Percentiles rank a stretch among this genome's conserved stretches.
These are phyloP conservation scores for Aspergillus taichungensis DNA, from an alignment of 495 filamentous ascomycete species.

Conservation along the genomic window DNA sequence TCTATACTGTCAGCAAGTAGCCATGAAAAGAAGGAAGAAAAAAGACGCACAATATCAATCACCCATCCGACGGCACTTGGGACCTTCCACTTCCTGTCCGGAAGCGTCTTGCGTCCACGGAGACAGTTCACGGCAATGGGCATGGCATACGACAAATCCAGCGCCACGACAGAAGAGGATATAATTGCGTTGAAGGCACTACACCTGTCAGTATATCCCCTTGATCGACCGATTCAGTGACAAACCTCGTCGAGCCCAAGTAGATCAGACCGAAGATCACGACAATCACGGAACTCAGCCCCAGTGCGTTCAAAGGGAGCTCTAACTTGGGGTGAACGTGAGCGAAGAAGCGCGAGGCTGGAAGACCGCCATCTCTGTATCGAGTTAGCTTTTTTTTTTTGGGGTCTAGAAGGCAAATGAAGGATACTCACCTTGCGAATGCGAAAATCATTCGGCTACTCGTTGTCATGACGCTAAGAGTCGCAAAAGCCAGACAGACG, in stretches of 20 bases:
- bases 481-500: conserved; percentile 59
- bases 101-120: conserved; percentile 52
- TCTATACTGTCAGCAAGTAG: conserved; percentile 16
- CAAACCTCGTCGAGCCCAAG: conserved; percentile 52
- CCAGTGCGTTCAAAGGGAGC: conserved; percentile 58
- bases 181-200: conserved; percentile 54
- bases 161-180: conserved; percentile 59
- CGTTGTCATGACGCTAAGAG: conserved; percentile 62
- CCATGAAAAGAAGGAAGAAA: conserved; percentile 16
- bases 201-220: background rate
- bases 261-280: conserved; percentile 63
- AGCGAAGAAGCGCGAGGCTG: conserved; percentile 52
- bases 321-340: conserved; percentile 51
- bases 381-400: too few species aligned
- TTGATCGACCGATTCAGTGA: background rate
- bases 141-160: conserved; percentile 62
- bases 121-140: conserved; percentile 57
- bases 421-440: conserved; percentile 40
- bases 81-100: conserved; percentile 50
- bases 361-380: conserved; percentile 55
- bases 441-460: conserved; percentile 66
- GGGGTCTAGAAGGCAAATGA: background rate
- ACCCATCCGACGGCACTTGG: conserved; percentile 48
- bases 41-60: conserved; percentile 43
- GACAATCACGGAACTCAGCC: conserved; percentile 51